These are phyloP conservation scores for Fusarium subtropicale DNA, from an alignment of 2,329 filamentous ascomycete genomes.

Conservation along the genomic window DNA sequence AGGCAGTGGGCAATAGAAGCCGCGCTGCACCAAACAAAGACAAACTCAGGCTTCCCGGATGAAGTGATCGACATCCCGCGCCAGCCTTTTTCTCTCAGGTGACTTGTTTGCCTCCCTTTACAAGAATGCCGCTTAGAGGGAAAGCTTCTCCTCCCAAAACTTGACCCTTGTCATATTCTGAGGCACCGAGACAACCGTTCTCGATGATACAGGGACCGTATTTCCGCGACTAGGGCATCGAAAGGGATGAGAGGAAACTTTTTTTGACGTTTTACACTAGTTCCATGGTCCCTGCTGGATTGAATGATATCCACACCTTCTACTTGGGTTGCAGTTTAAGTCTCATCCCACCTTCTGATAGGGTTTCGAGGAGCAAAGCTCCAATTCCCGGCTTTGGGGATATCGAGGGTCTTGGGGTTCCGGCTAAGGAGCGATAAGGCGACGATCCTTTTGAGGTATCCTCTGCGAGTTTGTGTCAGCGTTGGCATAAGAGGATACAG, in stretches of 20 bases:
- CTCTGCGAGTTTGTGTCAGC: neutral
- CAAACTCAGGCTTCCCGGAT: slow-evolving; percentile 24
- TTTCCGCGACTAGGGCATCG: neutral
- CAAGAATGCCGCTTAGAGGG: slow-evolving; percentile 14
- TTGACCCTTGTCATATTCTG: slow-evolving; percentile 18
- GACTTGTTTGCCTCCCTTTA: slow-evolving; percentile 31
- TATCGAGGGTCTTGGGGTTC: neutral
- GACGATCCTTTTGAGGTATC: neutral
- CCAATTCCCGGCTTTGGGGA: neutral
- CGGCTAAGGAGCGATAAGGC: too few species aligned
- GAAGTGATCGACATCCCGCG: slow-evolving; percentile 36
- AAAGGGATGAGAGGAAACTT: slow-evolving; percentile 1
- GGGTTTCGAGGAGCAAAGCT: neutral
- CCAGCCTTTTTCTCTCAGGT: slow-evolving; percentile 35
- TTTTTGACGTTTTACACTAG: neutral
- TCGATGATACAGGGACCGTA: neutral
- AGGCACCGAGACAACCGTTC: slow-evolving; percentile 28
- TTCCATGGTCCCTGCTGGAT: neutral
- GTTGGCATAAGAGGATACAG: neutral
- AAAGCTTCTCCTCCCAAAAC: neutral
- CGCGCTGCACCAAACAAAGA: neutral
- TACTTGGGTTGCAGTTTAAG: neutral
- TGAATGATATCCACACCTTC: neutral
- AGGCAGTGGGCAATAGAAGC: slow-evolving; percentile 2
- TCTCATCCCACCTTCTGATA: neutral